These are phyloP conservation scores for Blastobotrys arbuscula DNA, from an alignment of 1,139 yeast genomes.

Conservation along the genomic window DNA sequence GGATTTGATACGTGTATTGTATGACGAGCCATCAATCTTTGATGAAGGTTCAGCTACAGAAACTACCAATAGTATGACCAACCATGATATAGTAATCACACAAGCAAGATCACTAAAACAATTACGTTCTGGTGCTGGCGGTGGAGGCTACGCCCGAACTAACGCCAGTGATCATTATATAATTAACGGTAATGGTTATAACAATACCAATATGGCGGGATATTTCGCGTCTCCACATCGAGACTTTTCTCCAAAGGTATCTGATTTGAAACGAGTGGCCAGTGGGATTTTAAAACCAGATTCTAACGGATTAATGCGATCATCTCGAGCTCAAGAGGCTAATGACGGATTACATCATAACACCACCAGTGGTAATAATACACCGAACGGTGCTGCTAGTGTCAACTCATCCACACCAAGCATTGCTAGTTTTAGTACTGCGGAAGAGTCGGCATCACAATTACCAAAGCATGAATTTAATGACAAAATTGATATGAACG, in stretches of 20 bases:
- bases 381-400: background rate
- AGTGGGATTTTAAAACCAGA: slow-evolving; percentile 19
- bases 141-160: slow-evolving; percentile 16
- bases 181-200: slow-evolving; percentile 2
- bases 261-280: slow-evolving; percentile 25
- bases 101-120: slow-evolving; percentile 24
- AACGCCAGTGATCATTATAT: slow-evolving; percentile 9
- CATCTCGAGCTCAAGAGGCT: slow-evolving; percentile 1
- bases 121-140: slow-evolving; percentile 14
- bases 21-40: slow-evolving; percentile 9
- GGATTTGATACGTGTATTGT: slow-evolving; percentile 12
- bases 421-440: slow-evolving; percentile 8
- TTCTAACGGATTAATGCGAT: slow-evolving; percentile 11
- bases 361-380: background rate
- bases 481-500: slow-evolving; percentile 20
- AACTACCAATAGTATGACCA: background rate
- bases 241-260: slow-evolving; percentile 22
- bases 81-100: slow-evolving; percentile 6
- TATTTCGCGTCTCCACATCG: slow-evolving; percentile 1
- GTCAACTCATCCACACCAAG: background rate
- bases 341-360: background rate
- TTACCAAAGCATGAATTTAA: slow-evolving; percentile 10
- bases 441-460: slow-evolving; percentile 4
- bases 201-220: slow-evolving; percentile 4
- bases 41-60: slow-evolving; percentile 9